Evolutionary conservation across 805 yeast genomes (phyloP), one percentile per base, ranked within the genome.

Genomic region (Blastobotrys americana): DNA sequence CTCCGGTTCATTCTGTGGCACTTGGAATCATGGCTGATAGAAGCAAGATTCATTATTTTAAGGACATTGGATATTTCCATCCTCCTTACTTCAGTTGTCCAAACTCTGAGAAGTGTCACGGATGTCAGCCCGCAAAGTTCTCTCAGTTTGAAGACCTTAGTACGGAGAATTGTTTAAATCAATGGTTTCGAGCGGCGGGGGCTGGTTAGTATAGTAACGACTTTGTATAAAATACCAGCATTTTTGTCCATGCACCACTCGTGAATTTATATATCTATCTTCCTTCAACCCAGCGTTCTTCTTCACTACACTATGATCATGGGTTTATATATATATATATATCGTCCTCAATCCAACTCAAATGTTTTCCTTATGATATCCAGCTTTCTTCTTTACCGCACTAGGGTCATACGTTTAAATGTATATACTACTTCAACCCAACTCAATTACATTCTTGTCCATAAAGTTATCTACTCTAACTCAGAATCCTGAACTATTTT

Each of bases 61-160:
- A 95, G 50, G 96, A 90, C 58, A 81, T 90, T 51, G 97, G 97
- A 0, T 89, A 89, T 64, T 72, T 75, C 49, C 97, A 89, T 60
- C 73, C 88, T 0, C 76, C 82, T 0, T 67, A 87, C 42, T 80
- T 74, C 22, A 96, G 89, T 63, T 90, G 97, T 67, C 96, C 97
- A 0, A 61, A 63, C 6, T 81, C 82, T 55, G 68, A 81, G 16
- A 67, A 66, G 42, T 78, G 84, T 48, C 46, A 10, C 10, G 68
- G 68, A 3, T 84, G 93, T 55, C 53, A 52, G 20, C 62, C 71
- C 2, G 93, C 83, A 0, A 58, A 65, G 39, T 82, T 84, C 60
- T 67, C 78, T 5, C 63, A 64, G 13, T 76, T 76, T 66, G 62
- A 63, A 1, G 69, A 72, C 48, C 61, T 83, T 47, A 58, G 68